Evolutionary conservation across 2,329 filamentous ascomycete species (phyloP), one percentile per base, ranked within the genome.

Genomic region (Metarhizium humberi): DNA sequence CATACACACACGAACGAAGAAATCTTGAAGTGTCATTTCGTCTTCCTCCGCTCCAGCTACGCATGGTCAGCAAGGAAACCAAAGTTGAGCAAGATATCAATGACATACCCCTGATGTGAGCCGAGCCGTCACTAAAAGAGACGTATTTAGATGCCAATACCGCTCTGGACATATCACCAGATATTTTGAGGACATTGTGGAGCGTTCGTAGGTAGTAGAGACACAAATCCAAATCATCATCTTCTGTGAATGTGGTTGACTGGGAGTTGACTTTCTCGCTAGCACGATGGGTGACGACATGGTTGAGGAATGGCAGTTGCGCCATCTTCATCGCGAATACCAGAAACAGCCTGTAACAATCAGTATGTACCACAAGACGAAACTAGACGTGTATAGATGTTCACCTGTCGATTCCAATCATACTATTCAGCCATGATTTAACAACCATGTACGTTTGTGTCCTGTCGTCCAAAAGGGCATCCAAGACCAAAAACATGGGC

Each of bases 401-500:
- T 63, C 70, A 84, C 82, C 81, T 82, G 60, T 87, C 82, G 59
- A 85, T 78, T 3, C 82, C 81, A 55, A 82, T 69, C 63, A 84
- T 76, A 55, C 68, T 85, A 62, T 88, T 86, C 3, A 97, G 76
- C 92, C 92, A 96, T 51, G 81, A 84, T 62, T 86, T 87, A 43
- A 90, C 83, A 30, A 87, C 86, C 70, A 90, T 86, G 58, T 86
- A 90, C 14, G 87, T 74, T 62, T 92, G 88, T 2, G 84, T 86
- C 20, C 81, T 78, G 57, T 90, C 85, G 56, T 92, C 86, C 18
- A 81, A 72, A 1, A 97, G 75, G 1, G 86, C 80, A 69, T 97
- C 92, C 30, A 97, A 75, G 59, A 95, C 78, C 11, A 95, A 72
- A 59, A 96, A 87, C 18, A 96, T 71, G 1, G 92, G 92, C 51